phyloP scores from a whole-genome alignment of 2,329 filamentous ascomycete genomes.

The Diaporthe batatas region DNA sequence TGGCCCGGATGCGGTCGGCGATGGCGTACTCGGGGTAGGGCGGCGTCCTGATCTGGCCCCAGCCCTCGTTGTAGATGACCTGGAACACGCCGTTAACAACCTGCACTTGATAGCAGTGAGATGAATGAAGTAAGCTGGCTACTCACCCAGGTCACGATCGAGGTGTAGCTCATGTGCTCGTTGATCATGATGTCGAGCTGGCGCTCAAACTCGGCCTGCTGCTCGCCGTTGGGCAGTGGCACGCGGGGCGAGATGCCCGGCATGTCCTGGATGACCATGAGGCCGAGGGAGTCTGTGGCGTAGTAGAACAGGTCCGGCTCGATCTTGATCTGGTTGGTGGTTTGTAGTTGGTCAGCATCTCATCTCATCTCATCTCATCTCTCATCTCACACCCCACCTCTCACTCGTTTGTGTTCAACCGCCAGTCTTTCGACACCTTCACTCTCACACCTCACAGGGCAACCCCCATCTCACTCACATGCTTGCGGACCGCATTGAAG shows the following conservation, averaged over 20 bases:
- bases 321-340: constrained; percentile 69
- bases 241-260: constrained; percentile 63
- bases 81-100: no score
- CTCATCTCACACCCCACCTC: background rate
- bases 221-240: constrained; percentile 54
- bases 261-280: constrained; percentile 81
- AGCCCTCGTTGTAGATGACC: constrained; percentile 80
- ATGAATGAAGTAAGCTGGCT: no score
- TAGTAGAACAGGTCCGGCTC: constrained; percentile 77
- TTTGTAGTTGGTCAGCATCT: background rate
- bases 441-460: background rate
- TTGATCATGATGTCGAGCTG: constrained; percentile 73
- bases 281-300: constrained; percentile 74
- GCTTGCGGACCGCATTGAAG: constrained; percentile 79
- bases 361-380: no score
- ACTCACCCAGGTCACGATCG: constrained; percentile 73
- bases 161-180: constrained; percentile 74
- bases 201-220: constrained; percentile 75
- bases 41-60: constrained; percentile 69
- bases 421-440: no score
- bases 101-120: no score
- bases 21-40: constrained; percentile 69
- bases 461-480: constrained; percentile 59
- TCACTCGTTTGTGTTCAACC: background rate
- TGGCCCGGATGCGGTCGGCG: constrained; percentile 64